These are phyloP conservation scores for Periconia sp. DNA, from an alignment of 2,329 filamentous ascomycete genomes.

Conservation along the genomic window DNA sequence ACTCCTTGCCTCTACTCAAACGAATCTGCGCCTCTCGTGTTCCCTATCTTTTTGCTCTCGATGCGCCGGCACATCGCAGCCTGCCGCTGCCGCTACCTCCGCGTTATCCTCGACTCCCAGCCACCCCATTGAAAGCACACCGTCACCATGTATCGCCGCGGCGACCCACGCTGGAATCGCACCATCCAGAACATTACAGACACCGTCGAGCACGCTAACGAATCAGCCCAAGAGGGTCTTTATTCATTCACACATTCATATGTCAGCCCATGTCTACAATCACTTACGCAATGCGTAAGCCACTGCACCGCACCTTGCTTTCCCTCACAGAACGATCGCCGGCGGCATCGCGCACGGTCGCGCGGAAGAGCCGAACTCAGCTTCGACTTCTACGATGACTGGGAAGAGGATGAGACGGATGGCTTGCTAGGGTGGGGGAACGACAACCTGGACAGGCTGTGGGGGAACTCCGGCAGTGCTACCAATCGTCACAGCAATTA, in stretches of 20 bases:
- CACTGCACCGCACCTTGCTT: conserved; percentile 71
- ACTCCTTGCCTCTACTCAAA: not conserved
- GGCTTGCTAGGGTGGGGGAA: conserved; percentile 73
- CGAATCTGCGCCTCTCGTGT: too few species aligned
- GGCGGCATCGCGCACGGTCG: conserved; percentile 64
- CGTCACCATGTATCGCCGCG: conserved; percentile 59
- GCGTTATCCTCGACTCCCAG: conserved; percentile 6
- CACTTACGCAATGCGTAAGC: conserved; percentile 66
- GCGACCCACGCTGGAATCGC: conserved; percentile 85
- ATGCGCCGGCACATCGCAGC: conserved; percentile 29
- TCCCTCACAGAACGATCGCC: conserved; percentile 73
- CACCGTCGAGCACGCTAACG: conserved; percentile 86
- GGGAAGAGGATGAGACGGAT: conserved; percentile 70
- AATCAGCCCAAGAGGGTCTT: conserved; percentile 86
- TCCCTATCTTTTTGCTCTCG: conserved; percentile 6
- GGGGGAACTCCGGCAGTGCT: conserved; percentile 51
- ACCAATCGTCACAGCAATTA: conserved; percentile 58
- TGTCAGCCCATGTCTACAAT: conserved; percentile 75
- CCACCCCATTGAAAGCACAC: conserved; percentile 11
- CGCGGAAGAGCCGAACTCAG: conserved; percentile 73
- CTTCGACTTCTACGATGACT: conserved; percentile 98
- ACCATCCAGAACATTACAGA: conserved; percentile 91
- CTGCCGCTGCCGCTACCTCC: conserved; percentile 17
- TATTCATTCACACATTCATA: conserved; percentile 88
- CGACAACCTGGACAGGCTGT: conserved; percentile 81